Base-by-base conservation (phyloP, 306 rosid species). In the Vigna hirtella region DNA sequence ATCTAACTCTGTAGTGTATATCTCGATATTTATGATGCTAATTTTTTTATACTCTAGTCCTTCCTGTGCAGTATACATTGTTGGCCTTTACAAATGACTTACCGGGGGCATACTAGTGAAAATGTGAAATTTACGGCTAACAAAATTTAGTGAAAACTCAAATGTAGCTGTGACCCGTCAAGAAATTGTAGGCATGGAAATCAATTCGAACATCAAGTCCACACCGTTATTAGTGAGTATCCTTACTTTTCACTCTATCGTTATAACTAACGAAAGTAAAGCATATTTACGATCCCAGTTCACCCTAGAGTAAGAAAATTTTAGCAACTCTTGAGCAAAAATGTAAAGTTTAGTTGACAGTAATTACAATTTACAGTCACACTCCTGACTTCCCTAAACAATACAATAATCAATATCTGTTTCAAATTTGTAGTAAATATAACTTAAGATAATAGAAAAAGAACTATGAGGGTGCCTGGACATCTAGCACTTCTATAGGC, bases 321-420 rank as follows among this genome's bases (percentile, higher is more conserved):
- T 67, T 1, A 79, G 70, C 64, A 74, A 71, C 26, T 79, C 48
- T 53, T 1, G 11, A 56, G 72, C 78, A 52, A 70, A 65, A 76
- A 64, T 76, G 76, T 7, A 18, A 64, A 30, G 73, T 57, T 53
- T 71, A 70, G 78, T 77, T 28, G 71, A 62, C 72, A 57, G 15
- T 81, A 49, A 64, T 30, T 82, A 78, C 38, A 68, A 75, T 80
- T 76, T 80, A 72, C 80, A 72, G 73, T 61, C 77, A 72, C 43
- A n/a, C 67, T 71, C 22, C 64, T 63, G 62, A 66, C 53, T 50
- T 69, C 24, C 78, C 62, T 59, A 22, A 81, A 73, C 32, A 48
- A 38, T 49, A 67, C 65, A 73, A 40, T n/a, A 79, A 45, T 79
- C 75, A 50, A 62, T 18, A 48, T 61, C 48, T 58, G 72, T 7